Evolutionary conservation across 2,329 filamentous ascomycete species (phyloP), one percentile per base, ranked within the genome.

Genomic region (Claviceps digitariae): DNA sequence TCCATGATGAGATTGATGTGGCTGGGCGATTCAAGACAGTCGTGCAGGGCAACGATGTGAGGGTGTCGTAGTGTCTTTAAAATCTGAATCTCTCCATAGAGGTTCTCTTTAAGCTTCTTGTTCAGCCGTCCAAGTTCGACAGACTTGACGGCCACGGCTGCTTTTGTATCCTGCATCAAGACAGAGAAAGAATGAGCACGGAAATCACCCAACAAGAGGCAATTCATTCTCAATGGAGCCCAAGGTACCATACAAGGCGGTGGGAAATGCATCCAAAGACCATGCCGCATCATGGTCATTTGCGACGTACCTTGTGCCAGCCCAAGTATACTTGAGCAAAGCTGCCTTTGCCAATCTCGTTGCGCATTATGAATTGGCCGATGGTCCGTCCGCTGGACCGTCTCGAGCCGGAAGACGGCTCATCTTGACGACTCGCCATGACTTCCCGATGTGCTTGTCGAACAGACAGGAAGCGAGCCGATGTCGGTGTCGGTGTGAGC

Each of bases 1-100:
- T 98, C 93, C 91, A 97, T 98, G 58, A 97, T 84, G 55, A 98
- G 79, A 70, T 98, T 93, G 71, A 97, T 96, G 64, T 95, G 87
- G 23, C 84, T 84, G 3, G 81, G 74, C 0, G 88, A 86, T 68
- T 97, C 90, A 67, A 91, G 79, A 72, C 90, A 96, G 70, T 95
- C 89, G 73, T 96, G 90, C 48, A 98, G 83, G 61, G 90, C 87
- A 60, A 97, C 93, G 61, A 98, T 96, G 66, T 98, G 93, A 29
- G 93, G 93, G 69, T 98, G 93, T 55, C 93, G 87, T 29, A 98
- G 79, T 58, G 83, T 87, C 70, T 93, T 93, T 64, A 98, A 83
- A 58, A 98, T 98, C 62, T 91, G 80, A 67, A 98, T 97, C 73
- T 98, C 93, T 64, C 86, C 84, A 61, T 93, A 90, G 51, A 98